Evolutionary conservation across 352 stramenopile species (phyloP).

Genomic region (Phytopythium kandeliae): DNA sequence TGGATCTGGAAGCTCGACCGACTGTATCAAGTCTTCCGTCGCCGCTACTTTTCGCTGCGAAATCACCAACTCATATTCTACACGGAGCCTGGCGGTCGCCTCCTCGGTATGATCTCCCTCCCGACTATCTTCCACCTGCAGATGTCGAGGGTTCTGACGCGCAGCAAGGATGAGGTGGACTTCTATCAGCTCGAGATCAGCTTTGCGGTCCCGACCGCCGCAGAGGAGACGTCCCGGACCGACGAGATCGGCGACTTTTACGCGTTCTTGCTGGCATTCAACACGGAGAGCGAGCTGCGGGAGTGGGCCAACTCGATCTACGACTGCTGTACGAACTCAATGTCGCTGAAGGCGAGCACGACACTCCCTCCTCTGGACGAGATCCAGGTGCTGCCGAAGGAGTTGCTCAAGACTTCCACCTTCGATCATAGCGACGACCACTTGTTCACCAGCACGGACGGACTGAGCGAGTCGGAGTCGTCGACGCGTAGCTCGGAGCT

Average conservation of each 20-base stretch:
- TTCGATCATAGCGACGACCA: conserved; percentile 52
- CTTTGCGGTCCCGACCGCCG: conserved; percentile 62
- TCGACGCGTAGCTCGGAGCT: conserved; percentile 3
- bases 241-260: conserved; percentile 80
- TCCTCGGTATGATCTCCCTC: conserved; percentile 75
- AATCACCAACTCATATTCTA: conserved; percentile 84
- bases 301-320: conserved; percentile 79
- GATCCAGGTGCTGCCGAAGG: conserved; percentile 79
- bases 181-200: conserved; percentile 85
- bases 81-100: conserved; percentile 55
- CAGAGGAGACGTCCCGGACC: conserved; percentile 46
- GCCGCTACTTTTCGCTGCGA: conserved; percentile 74
- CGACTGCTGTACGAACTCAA: conserved; percentile 85
- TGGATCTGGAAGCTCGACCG: conserved; percentile 86
- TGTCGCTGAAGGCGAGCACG: conserved; percentile 70
- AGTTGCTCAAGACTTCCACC: conserved; percentile 76
- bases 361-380: conserved; percentile 54
- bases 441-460: conserved; percentile 18
- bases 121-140: conserved; percentile 73
- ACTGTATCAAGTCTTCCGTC: conserved; percentile 80
- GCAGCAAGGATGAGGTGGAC: conserved; percentile 57
- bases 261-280: conserved; percentile 71
- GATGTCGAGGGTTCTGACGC: conserved; percentile 75
- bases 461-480: conserved; percentile 3
- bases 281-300: conserved; percentile 59